Conservation (phyloP, 2,329 filamentous ascomycete species). For the Fusarium protoensiforme region DNA sequence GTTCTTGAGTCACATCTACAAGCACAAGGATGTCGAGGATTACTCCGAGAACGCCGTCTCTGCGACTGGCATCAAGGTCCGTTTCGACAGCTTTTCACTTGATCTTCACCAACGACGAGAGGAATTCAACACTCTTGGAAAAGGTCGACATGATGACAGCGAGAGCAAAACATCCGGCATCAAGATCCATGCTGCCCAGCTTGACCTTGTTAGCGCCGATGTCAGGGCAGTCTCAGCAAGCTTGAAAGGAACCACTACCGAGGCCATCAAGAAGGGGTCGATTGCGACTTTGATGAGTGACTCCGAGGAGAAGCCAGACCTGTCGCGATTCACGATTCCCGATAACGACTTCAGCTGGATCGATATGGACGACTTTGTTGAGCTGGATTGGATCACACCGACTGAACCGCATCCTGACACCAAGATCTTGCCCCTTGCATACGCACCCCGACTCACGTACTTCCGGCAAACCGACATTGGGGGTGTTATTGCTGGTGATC, state of each 20-base stretch:
- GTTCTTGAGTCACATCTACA: constrained; percentile 97
- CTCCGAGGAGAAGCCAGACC: constrained; percentile 71
- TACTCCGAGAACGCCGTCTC: constrained; percentile 81
- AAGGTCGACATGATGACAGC: constrained; percentile 78
- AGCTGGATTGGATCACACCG: constrained; percentile 95
- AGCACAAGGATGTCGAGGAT: constrained; percentile 95
- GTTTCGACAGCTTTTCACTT: constrained; percentile 96
- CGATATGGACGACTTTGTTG: constrained; percentile 99
- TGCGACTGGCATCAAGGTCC: constrained; percentile 95
- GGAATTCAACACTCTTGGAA: constrained; percentile 85
- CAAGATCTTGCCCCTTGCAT: constrained; percentile 92
- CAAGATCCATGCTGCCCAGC: constrained; percentile 93
- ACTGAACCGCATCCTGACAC: constrained; percentile 91
- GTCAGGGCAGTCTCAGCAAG: constrained; percentile 93
- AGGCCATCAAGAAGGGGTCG: constrained; percentile 75
- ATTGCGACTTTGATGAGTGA: constrained; percentile 63
- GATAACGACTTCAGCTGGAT: constrained; percentile 97
- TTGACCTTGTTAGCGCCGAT: constrained; percentile 92
- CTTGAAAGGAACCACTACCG: constrained; percentile 81
- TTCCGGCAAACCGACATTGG: constrained; percentile 96
- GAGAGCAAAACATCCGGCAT: constrained; percentile 81
- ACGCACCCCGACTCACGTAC: constrained; percentile 94
- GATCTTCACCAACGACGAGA: constrained; percentile 95
- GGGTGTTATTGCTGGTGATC: constrained; percentile 81
- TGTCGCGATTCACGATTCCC: constrained; percentile 93